Evolutionary conservation across 1,284 basidiomycete genomes (phyloP).

Genomic region (Fomitiporia mediterranea): DNA sequence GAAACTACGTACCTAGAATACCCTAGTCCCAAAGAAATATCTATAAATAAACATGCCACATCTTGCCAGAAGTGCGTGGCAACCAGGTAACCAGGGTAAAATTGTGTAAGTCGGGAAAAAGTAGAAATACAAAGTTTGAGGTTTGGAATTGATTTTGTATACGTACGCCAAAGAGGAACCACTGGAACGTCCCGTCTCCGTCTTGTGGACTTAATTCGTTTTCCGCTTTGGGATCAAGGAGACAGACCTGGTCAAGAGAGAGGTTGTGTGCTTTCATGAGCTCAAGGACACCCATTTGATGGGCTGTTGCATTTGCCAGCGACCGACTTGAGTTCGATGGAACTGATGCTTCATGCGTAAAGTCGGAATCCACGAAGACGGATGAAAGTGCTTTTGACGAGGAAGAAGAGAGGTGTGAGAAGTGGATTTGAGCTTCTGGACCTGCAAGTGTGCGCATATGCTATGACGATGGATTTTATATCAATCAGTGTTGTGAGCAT

Average conservation of each 20-base stretch:
- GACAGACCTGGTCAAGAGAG: conserved; percentile 63
- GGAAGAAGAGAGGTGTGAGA: conserved; percentile 76
- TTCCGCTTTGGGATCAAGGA: conserved; percentile 84
- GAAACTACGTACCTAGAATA: conserved; percentile 47
- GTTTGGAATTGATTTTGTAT: too few relatives aligned
- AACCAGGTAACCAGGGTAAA: conserved; percentile 21
- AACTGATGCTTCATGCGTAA: conserved; percentile 19
- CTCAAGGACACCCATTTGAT: conserved; percentile 60
- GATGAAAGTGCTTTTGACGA: conserved; percentile 58
- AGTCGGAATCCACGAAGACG: conserved; percentile 32
- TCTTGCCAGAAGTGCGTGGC: neutral
- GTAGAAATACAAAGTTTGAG: too few relatives aligned
- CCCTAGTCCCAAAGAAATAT: conserved; percentile 37
- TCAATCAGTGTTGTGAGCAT: conserved; percentile 19
- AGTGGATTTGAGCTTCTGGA: conserved; percentile 60
- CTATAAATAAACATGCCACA: neutral
- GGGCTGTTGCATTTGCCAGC: conserved; percentile 49
- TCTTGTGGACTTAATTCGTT: conserved; percentile 69
- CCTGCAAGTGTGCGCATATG: conserved; percentile 85
- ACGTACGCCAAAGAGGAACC: conserved; percentile 80
- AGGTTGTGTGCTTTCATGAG: conserved; percentile 53
- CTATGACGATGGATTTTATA: conserved; percentile 31
- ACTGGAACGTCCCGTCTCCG: conserved; percentile 66
- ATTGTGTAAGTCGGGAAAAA: too few relatives aligned
- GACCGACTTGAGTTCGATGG: too few relatives aligned